phyloP scores from a whole-genome alignment of 495 filamentous ascomycete genomes.

The Amorphotheca resinae region DNA sequence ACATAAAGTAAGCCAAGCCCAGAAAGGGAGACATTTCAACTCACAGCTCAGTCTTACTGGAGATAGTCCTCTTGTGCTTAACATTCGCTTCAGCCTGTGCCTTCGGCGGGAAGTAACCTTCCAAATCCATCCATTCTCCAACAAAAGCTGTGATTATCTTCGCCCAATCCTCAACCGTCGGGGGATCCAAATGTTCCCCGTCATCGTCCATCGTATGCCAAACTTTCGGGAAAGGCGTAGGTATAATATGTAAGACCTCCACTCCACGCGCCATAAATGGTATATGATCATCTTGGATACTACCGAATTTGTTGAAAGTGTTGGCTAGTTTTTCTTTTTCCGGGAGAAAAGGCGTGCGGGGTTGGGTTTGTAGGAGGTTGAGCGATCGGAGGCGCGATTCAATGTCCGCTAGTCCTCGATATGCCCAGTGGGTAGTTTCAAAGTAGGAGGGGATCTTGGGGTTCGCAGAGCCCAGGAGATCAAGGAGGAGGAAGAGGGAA shows the following conservation, averaged over 20 bases:
- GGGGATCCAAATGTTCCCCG: conserved; percentile 70
- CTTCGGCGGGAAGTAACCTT: conserved; percentile 42
- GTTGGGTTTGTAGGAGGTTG: conserved; percentile 6
- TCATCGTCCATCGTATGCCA: conserved; percentile 86
- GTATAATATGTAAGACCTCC: conserved; percentile 78
- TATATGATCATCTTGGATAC: conserved; percentile 75
- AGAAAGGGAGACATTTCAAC: too few relatives aligned
- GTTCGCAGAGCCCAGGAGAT: conserved; percentile 62
- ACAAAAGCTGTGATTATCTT: conserved; percentile 71
- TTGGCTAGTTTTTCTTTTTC: conserved; percentile 39
- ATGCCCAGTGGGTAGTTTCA: conserved; percentile 86
- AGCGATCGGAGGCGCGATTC: conserved; percentile 56
- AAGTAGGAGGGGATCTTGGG: conserved; percentile 75
- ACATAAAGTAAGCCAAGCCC: too few relatives aligned
- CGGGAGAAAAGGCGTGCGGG: conserved; percentile 29
- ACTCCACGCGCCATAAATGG: conserved; percentile 82
- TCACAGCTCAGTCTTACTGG: conserved; percentile 18
- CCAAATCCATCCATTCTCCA: conserved; percentile 88
- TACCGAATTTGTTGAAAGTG: conserved; percentile 30
- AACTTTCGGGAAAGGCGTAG: conserved; percentile 65
- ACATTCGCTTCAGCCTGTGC: conserved; percentile 9
- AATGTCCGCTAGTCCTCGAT: conserved; percentile 51
- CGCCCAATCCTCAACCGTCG: conserved; percentile 81
- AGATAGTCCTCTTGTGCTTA: conserved; percentile 7
- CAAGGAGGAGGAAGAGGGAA: conserved; percentile 81